These are phyloP conservation scores for Fusarium odoratissimum DNA, from an alignment of 2,329 filamentous ascomycete genomes.

Conservation along the genomic window DNA sequence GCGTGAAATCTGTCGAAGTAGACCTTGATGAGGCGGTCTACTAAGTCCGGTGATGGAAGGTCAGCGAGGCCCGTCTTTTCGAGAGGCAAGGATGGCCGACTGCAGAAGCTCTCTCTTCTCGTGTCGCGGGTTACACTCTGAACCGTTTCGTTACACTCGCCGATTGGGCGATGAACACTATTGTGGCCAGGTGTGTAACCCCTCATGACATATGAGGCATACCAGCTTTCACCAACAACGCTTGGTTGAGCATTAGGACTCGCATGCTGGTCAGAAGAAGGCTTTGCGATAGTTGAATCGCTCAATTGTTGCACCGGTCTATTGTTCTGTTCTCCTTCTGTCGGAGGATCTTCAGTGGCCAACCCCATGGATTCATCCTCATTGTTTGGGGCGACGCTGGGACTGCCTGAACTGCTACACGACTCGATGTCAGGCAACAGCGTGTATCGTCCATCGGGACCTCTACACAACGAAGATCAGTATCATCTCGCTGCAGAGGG, in stretches of 20 bases:
- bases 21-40: background rate
- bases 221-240: constrained; percentile 3
- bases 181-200: constrained; percentile 5
- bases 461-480: background rate
- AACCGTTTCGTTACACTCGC: background rate
- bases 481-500: rapidly evolving
- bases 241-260: background rate
- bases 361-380: background rate
- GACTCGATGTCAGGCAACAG: background rate
- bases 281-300: rapidly evolving
- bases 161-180: background rate
- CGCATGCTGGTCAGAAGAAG: background rate
- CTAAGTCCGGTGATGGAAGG: background rate
- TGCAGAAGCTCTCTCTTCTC: rapidly evolving
- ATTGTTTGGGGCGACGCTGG: rapidly evolving
- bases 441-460: background rate
- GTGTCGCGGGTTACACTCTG: background rate
- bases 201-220: constrained; percentile 1
- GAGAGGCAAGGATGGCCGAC: rapidly evolving
- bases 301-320: background rate
- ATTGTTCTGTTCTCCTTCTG: no score
- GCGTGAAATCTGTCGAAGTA: constrained; percentile 11
- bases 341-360: rapidly evolving
- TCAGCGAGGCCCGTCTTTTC: background rate
- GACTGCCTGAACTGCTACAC: rapidly evolving